Conservation (phyloP, 176 grass and related monocot genomes). For the Miscanthus lutarioriparius region DNA sequence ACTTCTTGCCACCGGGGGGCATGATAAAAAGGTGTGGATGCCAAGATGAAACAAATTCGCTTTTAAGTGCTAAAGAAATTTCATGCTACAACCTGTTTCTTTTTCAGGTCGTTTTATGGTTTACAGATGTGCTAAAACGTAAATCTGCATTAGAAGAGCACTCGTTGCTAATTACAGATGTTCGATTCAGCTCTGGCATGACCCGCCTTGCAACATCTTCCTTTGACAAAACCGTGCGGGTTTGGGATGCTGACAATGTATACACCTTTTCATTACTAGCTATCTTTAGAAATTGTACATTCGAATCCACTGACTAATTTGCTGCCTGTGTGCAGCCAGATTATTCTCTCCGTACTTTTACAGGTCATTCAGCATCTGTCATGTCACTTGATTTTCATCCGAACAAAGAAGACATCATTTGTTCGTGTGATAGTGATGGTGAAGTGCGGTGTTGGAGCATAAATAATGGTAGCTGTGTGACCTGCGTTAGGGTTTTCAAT, state of each 20-base stretch:
- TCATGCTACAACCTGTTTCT: conserved; percentile 11
- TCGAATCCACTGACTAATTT: conserved; percentile 21
- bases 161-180: conserved; percentile 77
- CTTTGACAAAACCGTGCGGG: conserved; percentile 93
- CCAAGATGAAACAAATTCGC: conserved; percentile 1
- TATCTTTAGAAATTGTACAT: conserved; percentile 6
- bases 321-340: conserved; percentile 64
- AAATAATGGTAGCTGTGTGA: conserved; percentile 88
- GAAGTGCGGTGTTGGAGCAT: conserved; percentile 98
- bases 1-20: conserved; percentile 95
- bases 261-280: conserved; percentile 32
- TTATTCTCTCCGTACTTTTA: conserved; percentile 97
- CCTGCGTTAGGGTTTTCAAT: conserved; percentile 69
- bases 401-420: conserved; percentile 97
- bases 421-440: conserved; percentile 87
- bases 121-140: conserved; percentile 66
- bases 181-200: conserved; percentile 94
- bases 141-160: conserved; percentile 90
- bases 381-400: conserved; percentile 98
- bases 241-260: conserved; percentile 98
- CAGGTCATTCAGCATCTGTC: conserved; percentile 84
- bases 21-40: conserved; percentile 92
- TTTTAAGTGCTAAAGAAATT: background rate
- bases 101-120: conserved; percentile 83
- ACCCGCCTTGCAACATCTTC: conserved; percentile 92